phyloP scores from a whole-genome alignment of 306 rosid species.

The Inga oerstediana region DNA sequence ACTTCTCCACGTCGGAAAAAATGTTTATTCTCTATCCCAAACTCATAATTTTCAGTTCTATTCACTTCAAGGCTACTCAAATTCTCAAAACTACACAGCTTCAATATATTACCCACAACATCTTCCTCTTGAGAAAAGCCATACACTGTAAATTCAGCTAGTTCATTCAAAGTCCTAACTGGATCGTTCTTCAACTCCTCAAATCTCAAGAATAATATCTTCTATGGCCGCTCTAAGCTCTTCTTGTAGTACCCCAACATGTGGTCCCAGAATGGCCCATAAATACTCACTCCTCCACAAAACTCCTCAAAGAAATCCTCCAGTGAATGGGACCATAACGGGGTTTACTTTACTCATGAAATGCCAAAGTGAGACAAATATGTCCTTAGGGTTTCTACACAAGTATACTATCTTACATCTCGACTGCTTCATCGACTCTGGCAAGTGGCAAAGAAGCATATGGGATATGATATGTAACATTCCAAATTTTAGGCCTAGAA shows the following conservation, averaged over 20 bases:
- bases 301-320: conserved; percentile 21
- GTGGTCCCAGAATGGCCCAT: conserved; percentile 26
- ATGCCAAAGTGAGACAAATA: conserved; percentile 44
- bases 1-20: conserved; percentile 39
- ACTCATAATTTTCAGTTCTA: conserved; percentile 12
- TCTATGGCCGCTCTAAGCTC: background rate
- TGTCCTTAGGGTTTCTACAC: conserved; percentile 48
- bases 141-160: conserved; percentile 16
- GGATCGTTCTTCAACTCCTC: conserved; percentile 23
- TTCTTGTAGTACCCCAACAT: conserved; percentile 7
- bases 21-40: conserved; percentile 22
- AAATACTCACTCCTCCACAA: background rate
- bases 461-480: background rate
- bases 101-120: conserved; percentile 21
- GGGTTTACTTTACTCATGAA: conserved; percentile 20
- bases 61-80: conserved; percentile 44
- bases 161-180: background rate
- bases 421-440: conserved; percentile 13
- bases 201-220: conserved; percentile 9
- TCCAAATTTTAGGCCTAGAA: too few relatives aligned
- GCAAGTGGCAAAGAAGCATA: background rate
- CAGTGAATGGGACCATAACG: background rate
- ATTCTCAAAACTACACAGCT: conserved; percentile 43
- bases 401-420: conserved; percentile 42
- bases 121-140: conserved; percentile 21